Conservation (phyloP, 2,329 filamentous ascomycete species). For the Dryadomyces sulphureus region DNA sequence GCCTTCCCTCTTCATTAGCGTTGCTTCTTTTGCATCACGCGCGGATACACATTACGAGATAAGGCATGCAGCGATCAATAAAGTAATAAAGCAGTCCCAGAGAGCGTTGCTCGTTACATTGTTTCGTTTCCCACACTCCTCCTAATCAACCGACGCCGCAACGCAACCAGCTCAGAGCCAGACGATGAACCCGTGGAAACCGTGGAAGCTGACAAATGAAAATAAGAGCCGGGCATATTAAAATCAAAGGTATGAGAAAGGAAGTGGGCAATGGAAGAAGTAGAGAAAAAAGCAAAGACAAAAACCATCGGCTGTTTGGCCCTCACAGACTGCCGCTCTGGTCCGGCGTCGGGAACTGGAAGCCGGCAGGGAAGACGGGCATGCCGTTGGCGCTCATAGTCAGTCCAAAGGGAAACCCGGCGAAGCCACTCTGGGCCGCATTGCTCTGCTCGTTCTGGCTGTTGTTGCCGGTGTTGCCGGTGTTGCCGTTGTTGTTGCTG, state of each 20-base stretch:
- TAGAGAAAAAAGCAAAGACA: background rate
- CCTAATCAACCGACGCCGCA: too few relatives aligned
- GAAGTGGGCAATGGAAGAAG: background rate
- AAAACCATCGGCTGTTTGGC: background rate
- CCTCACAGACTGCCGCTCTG: background rate
- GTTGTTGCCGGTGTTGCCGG: conserved; percentile 11
- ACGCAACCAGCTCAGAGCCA: too few relatives aligned
- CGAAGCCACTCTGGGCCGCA: conserved; percentile 14
- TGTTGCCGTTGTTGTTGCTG: conserved; percentile 9
- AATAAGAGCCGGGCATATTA: too few relatives aligned
- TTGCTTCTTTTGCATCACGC: too few relatives aligned
- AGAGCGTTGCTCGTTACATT: too few relatives aligned
- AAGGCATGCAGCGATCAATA: background rate
- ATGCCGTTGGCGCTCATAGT: conserved; percentile 31
- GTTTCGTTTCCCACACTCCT: too few relatives aligned
- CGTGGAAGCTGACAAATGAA: too few relatives aligned
- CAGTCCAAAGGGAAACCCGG: conserved; percentile 27
- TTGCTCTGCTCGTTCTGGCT: background rate
- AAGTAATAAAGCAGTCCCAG: too few relatives aligned
- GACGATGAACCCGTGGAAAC: too few relatives aligned
- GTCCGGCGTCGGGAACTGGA: conserved; percentile 18
- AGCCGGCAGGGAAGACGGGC: conserved; percentile 32
- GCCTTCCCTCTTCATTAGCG: too few relatives aligned
- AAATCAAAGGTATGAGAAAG: too few relatives aligned
- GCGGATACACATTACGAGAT: background rate